phyloP scores from a whole-genome alignment of 495 filamentous ascomycete genomes.

The Penicillium subrubescens region DNA sequence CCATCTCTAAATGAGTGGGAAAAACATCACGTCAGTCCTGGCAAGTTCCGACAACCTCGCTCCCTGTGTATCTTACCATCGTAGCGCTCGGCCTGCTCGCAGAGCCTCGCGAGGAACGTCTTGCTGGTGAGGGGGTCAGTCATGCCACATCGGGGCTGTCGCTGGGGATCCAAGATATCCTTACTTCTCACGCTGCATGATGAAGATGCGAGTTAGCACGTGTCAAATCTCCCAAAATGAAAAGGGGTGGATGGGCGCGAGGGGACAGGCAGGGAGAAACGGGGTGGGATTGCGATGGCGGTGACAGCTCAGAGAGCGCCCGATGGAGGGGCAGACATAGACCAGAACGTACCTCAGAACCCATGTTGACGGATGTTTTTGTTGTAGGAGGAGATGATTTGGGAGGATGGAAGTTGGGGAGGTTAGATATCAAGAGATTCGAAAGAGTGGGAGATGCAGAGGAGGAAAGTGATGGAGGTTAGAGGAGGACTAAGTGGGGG shows the following conservation, averaged over 20 bases:
- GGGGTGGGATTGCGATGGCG: conserved; percentile 35
- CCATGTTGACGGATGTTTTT: conserved; percentile 38
- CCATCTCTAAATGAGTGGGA: conserved; percentile 74
- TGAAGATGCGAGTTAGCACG: conserved; percentile 31
- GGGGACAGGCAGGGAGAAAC: conserved; percentile 28
- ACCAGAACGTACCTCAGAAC: conserved; percentile 51
- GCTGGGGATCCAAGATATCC: conserved; percentile 24
- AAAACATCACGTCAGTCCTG: conserved; percentile 26
- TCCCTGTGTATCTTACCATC: conserved; percentile 69
- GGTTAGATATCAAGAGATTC: conserved; percentile 20
- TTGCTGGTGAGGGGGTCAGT: conserved; percentile 70
- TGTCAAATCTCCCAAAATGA: conserved; percentile 10
- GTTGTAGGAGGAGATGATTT: background rate
- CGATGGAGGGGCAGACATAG: conserved; percentile 42
- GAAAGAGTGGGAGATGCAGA: conserved; percentile 26
- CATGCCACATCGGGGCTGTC: conserved; percentile 21
- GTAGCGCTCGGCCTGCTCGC: conserved; percentile 99
- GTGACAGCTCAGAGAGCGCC: conserved; percentile 38
- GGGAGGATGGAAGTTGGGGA: background rate
- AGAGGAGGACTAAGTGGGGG: conserved; percentile 33
- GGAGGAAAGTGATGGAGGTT: conserved; percentile 28
- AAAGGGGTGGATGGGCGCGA: conserved; percentile 11
- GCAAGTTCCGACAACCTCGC: background rate
- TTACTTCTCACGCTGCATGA: conserved; percentile 83
- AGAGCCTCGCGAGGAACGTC: conserved; percentile 99